These are phyloP conservation scores for Calocybe indica DNA, from an alignment of 768 basidiomycete genomes.

Conservation along the genomic window DNA sequence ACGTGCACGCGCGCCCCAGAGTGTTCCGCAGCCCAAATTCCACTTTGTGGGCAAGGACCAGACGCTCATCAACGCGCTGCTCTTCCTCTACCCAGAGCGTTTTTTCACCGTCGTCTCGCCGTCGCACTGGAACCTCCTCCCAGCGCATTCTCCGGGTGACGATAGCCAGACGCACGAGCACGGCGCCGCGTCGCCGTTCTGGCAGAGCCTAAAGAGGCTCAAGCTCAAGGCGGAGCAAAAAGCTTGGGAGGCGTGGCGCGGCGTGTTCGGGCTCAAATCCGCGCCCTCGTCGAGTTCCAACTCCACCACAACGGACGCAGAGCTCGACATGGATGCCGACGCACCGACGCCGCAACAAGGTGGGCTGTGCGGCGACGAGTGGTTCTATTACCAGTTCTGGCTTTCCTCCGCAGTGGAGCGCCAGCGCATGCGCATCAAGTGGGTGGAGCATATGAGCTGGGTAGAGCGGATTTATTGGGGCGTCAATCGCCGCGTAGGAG, in stretches of 20 bases:
- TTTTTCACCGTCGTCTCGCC: conserved; percentile 31
- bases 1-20: background rate
- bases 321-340: background rate
- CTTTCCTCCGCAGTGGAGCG: conserved; percentile 23
- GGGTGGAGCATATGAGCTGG: conserved; percentile 10
- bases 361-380: conserved; percentile 34
- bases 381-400: conserved; percentile 50
- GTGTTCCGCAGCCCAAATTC: conserved; percentile 6
- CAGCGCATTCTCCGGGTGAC: conserved; percentile 1
- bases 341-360: background rate
- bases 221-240: too few relatives aligned
- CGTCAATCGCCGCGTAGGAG: conserved; percentile 1
- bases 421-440: conserved; percentile 10
- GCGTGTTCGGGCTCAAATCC: too few relatives aligned
- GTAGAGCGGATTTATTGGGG: conserved; percentile 13
- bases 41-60: conserved; percentile 55
- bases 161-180: too few relatives aligned
- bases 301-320: background rate
- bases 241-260: too few relatives aligned
- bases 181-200: too few relatives aligned
- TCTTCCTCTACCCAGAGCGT: conserved; percentile 38
- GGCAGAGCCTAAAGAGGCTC: too few relatives aligned
- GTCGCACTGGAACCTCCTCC: conserved; percentile 13
- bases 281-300: background rate
- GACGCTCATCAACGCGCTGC: conserved; percentile 42